A percentile compares a stretch with the other conserved stretches of the same genome.
Evolutionary conservation across 2,329 filamentous ascomycete species (phyloP).

Genomic region (Volutella citrinella): DNA sequence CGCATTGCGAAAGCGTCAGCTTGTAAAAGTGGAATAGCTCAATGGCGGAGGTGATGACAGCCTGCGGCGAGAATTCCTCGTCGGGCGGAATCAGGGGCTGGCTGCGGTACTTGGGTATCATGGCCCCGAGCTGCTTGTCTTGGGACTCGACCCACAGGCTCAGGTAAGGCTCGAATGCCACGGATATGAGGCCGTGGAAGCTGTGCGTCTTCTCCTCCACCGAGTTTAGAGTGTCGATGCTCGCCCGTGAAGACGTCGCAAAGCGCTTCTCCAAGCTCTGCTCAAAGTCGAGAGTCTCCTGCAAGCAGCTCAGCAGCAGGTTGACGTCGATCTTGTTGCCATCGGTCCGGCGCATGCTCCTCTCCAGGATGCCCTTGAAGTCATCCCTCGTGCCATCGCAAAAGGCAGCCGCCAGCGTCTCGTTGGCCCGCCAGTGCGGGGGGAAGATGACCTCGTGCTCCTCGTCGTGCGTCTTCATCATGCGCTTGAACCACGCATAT

Average conservation of each 20-base stretch:
- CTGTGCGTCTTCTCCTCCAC: slow-evolving; percentile 70
- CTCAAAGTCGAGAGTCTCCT: slow-evolving; percentile 96
- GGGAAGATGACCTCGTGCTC: slow-evolving; percentile 91
- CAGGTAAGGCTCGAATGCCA: slow-evolving; percentile 95
- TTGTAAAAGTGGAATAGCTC: slow-evolving; percentile 98
- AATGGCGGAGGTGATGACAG: slow-evolving; percentile 89
- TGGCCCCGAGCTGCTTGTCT: slow-evolving; percentile 77
- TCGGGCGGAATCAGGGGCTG: slow-evolving; percentile 78
- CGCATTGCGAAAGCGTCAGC: slow-evolving; percentile 86
- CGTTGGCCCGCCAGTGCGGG: slow-evolving; percentile 81
- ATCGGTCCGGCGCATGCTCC: slow-evolving; percentile 75
- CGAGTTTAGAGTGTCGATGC: slow-evolving; percentile 85
- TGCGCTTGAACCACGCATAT: slow-evolving; percentile 95
- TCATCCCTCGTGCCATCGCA: slow-evolving; percentile 95
- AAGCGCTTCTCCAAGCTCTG: slow-evolving; percentile 86
- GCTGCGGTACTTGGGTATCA: slow-evolving; percentile 84
- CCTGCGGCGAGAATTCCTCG: slow-evolving; percentile 87
- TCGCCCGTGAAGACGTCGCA: slow-evolving; percentile 67
- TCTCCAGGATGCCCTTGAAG: slow-evolving; percentile 88
- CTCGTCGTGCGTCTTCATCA: slow-evolving; percentile 92
- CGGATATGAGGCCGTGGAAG: slow-evolving; percentile 89
- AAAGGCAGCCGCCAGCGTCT: slow-evolving; percentile 85
- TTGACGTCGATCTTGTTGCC: slow-evolving; percentile 86
- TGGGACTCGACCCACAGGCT: slow-evolving; percentile 97
- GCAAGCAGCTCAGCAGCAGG: slow-evolving; percentile 79